Percentiles rank a stretch among this genome's conserved stretches.
These are phyloP conservation scores for Euphorbia peplus DNA, from an alignment of 345 rosid species.

Conservation along the genomic window DNA sequence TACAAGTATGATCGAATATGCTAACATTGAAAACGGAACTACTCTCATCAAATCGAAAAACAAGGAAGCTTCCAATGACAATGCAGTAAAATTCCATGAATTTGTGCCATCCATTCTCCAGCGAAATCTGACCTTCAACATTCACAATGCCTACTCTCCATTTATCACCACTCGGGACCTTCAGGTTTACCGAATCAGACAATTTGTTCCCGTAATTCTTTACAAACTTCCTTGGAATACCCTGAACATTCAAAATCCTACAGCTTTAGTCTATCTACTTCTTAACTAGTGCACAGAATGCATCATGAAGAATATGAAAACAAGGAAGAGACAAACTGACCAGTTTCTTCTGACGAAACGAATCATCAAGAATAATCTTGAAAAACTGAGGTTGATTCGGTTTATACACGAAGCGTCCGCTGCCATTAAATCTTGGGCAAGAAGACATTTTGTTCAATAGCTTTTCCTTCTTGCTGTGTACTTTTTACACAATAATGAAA, in stretches of 20 bases:
- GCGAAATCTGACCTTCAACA: not conserved
- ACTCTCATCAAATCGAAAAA: not conserved
- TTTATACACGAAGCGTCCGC: too few relatives aligned
- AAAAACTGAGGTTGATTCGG: too few relatives aligned
- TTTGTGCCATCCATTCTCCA: not conserved
- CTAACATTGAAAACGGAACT: not conserved
- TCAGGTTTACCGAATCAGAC: not conserved
- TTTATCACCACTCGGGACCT: not conserved
- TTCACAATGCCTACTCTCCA: not conserved
- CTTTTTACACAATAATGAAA: too few relatives aligned
- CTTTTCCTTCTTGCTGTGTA: too few relatives aligned
- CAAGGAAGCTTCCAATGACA: not conserved
- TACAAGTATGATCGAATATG: not conserved
- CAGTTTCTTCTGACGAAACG: not conserved
- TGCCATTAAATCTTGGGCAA: too few relatives aligned
- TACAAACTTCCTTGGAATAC: not conserved
- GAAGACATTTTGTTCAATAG: too few relatives aligned
- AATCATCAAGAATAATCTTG: too few relatives aligned
- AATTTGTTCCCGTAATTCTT: not conserved
- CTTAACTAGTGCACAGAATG: not conserved
- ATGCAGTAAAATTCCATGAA: not conserved
- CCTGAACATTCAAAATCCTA: not conserved
- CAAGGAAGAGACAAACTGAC: not conserved
- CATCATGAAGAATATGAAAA: too few relatives aligned
- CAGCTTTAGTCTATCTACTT: too few relatives aligned